These are phyloP conservation scores for Cyclotella cryptica DNA, from an alignment of 108 stramenopile genomes.

Conservation along the genomic window DNA sequence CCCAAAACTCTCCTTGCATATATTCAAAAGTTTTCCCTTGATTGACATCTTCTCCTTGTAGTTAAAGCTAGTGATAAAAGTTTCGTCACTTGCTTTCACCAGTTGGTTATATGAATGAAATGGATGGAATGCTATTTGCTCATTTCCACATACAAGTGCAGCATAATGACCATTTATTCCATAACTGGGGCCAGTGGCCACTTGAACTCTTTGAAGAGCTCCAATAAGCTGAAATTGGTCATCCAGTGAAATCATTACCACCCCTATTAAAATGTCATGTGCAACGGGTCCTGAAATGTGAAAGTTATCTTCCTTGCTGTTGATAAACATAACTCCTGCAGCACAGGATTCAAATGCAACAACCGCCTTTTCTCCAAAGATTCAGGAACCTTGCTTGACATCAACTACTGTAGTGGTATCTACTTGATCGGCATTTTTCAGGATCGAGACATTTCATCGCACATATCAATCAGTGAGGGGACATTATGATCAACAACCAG, in stretches of 20 bases:
- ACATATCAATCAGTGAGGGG: no score
- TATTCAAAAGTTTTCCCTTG: slow-evolving; percentile 33
- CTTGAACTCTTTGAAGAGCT: slow-evolving; percentile 6
- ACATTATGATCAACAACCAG: no score
- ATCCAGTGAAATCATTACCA: slow-evolving; percentile 29
- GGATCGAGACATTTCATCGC: slow-evolving; percentile 27
- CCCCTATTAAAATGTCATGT: slow-evolving; percentile 18
- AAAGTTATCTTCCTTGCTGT: slow-evolving; percentile 22
- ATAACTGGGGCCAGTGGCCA: not conserved
- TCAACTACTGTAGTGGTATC: slow-evolving; percentile 30
- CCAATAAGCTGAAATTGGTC: slow-evolving; percentile 33
- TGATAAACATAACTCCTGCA: slow-evolving; percentile 46
- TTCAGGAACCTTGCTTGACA: slow-evolving; percentile 37
- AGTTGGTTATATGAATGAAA: slow-evolving; percentile 35
- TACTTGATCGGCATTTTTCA: slow-evolving; percentile 25
- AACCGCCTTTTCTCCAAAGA: slow-evolving; percentile 48
- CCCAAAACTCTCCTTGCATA: slow-evolving; percentile 36
- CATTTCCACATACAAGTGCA: slow-evolving; percentile 17
- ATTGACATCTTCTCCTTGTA: slow-evolving; percentile 15
- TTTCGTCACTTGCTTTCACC: slow-evolving; percentile 14
- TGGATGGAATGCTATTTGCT: not conserved
- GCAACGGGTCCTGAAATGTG: slow-evolving; percentile 41
- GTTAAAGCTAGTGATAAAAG: slow-evolving; percentile 4
- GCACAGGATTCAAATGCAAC: slow-evolving; percentile 35
- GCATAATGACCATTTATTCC: slow-evolving; percentile 5